phyloP scores from a whole-genome alignment of 1,139 yeast genomes.

The Pichia sp. region DNA sequence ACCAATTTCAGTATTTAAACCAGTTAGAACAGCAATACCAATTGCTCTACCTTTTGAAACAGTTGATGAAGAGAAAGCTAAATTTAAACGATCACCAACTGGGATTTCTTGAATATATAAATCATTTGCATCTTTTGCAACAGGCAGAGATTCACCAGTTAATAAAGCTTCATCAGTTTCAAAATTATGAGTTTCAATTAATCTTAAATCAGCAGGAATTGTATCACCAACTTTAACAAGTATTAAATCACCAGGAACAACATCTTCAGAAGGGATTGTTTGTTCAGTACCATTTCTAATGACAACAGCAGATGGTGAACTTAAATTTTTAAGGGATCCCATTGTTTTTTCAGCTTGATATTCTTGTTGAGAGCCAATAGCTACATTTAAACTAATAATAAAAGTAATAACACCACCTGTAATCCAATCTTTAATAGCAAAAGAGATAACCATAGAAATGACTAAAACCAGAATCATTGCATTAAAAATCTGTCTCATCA shows the following conservation, averaged over 20 bases:
- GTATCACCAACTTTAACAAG: conserved; percentile 69
- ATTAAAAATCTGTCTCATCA: conserved; percentile 67
- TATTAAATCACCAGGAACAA: conserved; percentile 75
- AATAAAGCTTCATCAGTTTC: conserved; percentile 78
- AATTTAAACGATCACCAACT: conserved; percentile 70
- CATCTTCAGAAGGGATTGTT: conserved; percentile 58
- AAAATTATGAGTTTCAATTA: conserved; percentile 56
- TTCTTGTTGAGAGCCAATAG: conserved; percentile 60
- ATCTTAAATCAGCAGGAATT: conserved; percentile 69
- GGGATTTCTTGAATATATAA: conserved; percentile 45
- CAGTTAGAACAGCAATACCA: conserved; percentile 64
- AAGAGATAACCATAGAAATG: conserved; percentile 69
- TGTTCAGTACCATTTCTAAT: conserved; percentile 56
- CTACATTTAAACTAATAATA: conserved; percentile 60
- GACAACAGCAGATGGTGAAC: conserved; percentile 70
- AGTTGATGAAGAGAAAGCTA: conserved; percentile 66
- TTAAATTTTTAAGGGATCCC: conserved; percentile 64
- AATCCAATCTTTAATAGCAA: conserved; percentile 74
- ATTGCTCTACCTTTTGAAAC: conserved; percentile 75
- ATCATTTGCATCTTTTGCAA: conserved; percentile 46
- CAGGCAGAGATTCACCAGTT: conserved; percentile 78
- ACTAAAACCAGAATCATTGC: conserved; percentile 76
- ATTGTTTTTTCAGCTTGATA: conserved; percentile 65
- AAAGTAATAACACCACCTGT: conserved; percentile 78
- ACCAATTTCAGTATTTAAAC: conserved; percentile 71